Evolutionary conservation across 495 filamentous ascomycete genomes (phyloP).

Genomic region (Articulospora tetracladia): DNA sequence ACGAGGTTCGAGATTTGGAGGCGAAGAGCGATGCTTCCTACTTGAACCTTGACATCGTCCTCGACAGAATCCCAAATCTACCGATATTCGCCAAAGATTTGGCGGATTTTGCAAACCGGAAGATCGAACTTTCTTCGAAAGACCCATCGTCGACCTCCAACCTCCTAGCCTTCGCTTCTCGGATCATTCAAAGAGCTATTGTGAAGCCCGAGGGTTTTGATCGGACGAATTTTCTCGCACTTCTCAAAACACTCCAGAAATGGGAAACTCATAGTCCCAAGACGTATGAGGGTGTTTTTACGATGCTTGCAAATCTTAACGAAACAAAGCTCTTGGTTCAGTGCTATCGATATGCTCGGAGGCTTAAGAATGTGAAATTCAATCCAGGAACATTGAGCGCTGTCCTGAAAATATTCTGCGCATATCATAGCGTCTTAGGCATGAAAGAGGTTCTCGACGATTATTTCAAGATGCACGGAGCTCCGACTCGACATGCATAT

Average conservation of each 20-base stretch:
- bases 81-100: not conserved
- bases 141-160: not conserved
- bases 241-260: conserved; percentile 7
- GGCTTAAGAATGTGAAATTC: conserved; percentile 27
- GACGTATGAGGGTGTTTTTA: conserved; percentile 6
- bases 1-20: conserved; percentile 21
- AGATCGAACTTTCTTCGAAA: not conserved
- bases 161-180: conserved; percentile 3
- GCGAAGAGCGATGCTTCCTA: not conserved
- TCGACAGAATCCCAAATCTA: conserved; percentile 6
- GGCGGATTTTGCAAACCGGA: conserved; percentile 3
- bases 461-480: conserved; percentile 38
- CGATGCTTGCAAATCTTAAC: conserved; percentile 1
- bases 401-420: conserved; percentile 39
- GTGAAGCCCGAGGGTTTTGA: not conserved
- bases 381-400: conserved; percentile 26
- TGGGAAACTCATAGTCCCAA: conserved; percentile 4
- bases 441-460: conserved; percentile 52
- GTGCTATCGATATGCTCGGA: conserved; percentile 24
- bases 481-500: conserved; percentile 39
- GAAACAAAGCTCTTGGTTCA: conserved; percentile 6
- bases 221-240: not conserved
- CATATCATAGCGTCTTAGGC: conserved; percentile 33
- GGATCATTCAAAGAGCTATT: conserved; percentile 6
- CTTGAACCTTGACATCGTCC: not conserved